Evolutionary conservation across 345 rosid genomes (phyloP).

Genomic region (Citrus sinensis): DNA sequence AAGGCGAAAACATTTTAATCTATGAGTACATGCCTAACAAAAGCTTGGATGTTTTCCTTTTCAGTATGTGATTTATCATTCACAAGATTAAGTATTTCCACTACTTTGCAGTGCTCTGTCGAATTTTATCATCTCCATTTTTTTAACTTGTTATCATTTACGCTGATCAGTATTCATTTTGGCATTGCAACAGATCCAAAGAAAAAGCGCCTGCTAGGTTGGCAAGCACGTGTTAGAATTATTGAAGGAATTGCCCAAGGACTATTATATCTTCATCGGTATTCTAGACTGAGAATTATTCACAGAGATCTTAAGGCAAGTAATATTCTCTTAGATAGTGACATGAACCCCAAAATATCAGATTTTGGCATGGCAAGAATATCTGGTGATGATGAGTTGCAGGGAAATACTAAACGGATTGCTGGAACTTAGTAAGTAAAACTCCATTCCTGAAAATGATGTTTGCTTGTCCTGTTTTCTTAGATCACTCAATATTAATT

Average conservation of each 20-base stretch:
- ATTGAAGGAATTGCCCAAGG: slow-evolving; percentile 33
- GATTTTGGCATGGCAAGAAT: slow-evolving; percentile 58
- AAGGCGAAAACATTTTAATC: not conserved
- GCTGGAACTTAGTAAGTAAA: slow-evolving; percentile 50
- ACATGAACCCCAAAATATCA: slow-evolving; percentile 49
- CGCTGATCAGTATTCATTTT: too few relatives aligned
- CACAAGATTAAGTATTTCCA: not conserved
- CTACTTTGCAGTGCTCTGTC: not conserved
- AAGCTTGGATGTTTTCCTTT: not conserved
- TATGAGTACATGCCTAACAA: not conserved
- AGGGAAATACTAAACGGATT: slow-evolving; percentile 37
- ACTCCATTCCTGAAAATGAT: not conserved
- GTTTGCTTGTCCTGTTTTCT: not conserved
- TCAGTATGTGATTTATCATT: not conserved
- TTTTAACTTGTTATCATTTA: not conserved
- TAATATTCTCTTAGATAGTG: slow-evolving; percentile 34
- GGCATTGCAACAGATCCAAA: slow-evolving; percentile 6
- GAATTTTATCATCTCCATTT: not conserved
- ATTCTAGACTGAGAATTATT: slow-evolving; percentile 26
- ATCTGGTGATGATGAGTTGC: slow-evolving; percentile 33
- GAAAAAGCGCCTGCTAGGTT: not conserved
- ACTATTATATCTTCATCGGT: slow-evolving; percentile 36
- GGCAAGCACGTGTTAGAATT: slow-evolving; percentile 26
- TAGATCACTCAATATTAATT: not conserved
- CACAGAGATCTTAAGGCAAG: slow-evolving; percentile 34